Base-by-base conservation (phyloP, 306 rosid species). In the Echinosophora koreensis region DNA sequence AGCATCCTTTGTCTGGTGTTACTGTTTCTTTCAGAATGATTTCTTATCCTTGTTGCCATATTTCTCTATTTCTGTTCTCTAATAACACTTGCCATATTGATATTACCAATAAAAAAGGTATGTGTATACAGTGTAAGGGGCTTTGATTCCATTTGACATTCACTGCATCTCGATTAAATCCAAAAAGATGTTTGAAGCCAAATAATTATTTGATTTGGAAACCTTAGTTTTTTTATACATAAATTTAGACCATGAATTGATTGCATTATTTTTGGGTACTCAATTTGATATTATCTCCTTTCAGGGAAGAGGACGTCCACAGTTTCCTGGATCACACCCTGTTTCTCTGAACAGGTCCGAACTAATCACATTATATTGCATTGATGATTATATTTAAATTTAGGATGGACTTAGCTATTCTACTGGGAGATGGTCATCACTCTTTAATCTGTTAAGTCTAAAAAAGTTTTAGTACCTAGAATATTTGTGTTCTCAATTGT, bases 311-410 rank as follows among this genome's bases (percentile, higher is more conserved):
- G 94, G 90, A 76, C 82, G 74, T 58, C 15, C 87, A 2, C 92
- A 86, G 77, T 95, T 95, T 80, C 98, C 98, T 5, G 98, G 98
- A 60, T 95, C 98, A 1, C 98, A 95, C 73, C 98, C 97, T 74
- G 98, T 92, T 73, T 95, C 98, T 85, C 93, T 95, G 34, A 90
- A 88, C 91, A 90, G 97, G 99, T 92, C 77, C 30, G 67, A 38
- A 58, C 47, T 77, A 69, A 54, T 58, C 28, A 6, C 50, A 34
- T 81, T 59, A 65, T 77, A 39, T 66, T 44, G 68, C 56, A 65
- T 51, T 35, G 46, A 44, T 52, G 67, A 50, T 51, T 57, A 65
- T 32, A 62, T 61, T 28, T 41, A 47, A 65, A 42, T 28, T 52
- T 27, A 17, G 46, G 42, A 55, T 79, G 69, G 52, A 62, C 63